Percentiles rank a stretch among this genome's conserved stretches.
These are phyloP conservation scores for Raphanus raphanistrum DNA, from an alignment of 345 rosid genomes.

Conservation along the genomic window DNA sequence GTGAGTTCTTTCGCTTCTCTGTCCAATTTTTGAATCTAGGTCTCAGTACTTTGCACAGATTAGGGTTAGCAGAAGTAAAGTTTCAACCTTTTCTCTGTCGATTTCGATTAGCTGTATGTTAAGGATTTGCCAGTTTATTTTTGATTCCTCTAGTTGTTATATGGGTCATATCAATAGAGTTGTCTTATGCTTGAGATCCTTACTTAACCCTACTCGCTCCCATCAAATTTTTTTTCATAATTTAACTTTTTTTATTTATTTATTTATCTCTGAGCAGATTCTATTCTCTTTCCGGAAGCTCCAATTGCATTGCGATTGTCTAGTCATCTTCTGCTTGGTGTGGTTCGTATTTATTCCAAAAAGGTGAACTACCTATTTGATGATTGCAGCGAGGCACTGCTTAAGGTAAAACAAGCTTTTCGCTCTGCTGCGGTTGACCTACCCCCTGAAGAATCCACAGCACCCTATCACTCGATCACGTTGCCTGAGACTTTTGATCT, in stretches of 20 bases:
- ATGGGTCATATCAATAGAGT: background rate
- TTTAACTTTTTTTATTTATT: background rate
- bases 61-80: background rate
- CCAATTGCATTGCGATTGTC: conserved; percentile 94
- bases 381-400: conserved; percentile 99
- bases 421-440: conserved; percentile 97
- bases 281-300: conserved; percentile 96
- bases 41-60: background rate
- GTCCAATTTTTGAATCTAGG: background rate
- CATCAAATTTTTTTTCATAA: conserved; percentile 10
- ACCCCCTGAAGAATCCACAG: conserved; percentile 99
- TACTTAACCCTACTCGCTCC: background rate
- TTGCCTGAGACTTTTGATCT: conserved; percentile 99
- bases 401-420: conserved; percentile 97
- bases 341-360: conserved; percentile 96
- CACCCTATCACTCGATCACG: conserved; percentile 97
- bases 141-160: conserved; percentile 2
- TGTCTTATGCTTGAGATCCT: background rate
- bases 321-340: conserved; percentile 98
- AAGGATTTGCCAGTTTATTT: background rate
- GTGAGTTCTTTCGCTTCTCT: conserved; percentile 45
- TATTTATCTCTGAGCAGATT: conserved; percentile 57
- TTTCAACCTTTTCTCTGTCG: background rate
- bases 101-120: background rate
- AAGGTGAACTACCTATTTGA: conserved; percentile 99